Base-by-base conservation (phyloP, 805 yeast genomes). In the Cyberlindnera suaveolens region DNA sequence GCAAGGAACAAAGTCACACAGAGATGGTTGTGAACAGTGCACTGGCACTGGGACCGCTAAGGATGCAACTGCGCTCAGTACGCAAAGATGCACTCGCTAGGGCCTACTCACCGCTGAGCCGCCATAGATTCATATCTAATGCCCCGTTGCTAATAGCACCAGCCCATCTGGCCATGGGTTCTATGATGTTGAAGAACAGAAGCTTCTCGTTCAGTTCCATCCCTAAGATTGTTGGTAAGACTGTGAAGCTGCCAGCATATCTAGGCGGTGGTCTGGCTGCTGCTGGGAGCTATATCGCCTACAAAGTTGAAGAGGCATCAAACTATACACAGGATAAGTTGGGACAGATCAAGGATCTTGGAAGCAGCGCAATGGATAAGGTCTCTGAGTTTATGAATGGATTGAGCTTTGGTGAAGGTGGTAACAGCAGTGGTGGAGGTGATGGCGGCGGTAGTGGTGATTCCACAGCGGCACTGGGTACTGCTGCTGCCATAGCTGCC, bases 241-340 rank as follows among this genome's bases (percentile, higher is more conserved):
- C 74, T 1, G 68, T 77, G 1, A 76, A 74, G 49, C 61, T 83
- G 2, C 96, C 97, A 0, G 91, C 88, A 0, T 82, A 82, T 48
- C 67, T 89, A 0, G 98, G 97, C 2, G 90, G 95, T 7, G 89
- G 96, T 0, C 64, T 89, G 31, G 96, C 95, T 3, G 98, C 97
- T 10, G 96, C 95, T 7, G 95, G 96, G 0, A 83, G 96, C 3
- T 93, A 89, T 59, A 81, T 91, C 39, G 88, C 90, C 16, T 90
- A 90, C 62, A 91, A 93, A 61, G 85, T 90, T 9, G 95, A 89
- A 41, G 95, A 91, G 62, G 95, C 95, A 1, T 72, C 86, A 0
- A 70, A 62, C 32, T 86, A 75, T 53, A 78, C 96, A 1, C 71
- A 71, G 42, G 95, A 85, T 47, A 78, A 78, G 56, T 53, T 91